Base-by-base conservation (phyloP, 306 rosid species). In the Argentina anserina region DNA sequence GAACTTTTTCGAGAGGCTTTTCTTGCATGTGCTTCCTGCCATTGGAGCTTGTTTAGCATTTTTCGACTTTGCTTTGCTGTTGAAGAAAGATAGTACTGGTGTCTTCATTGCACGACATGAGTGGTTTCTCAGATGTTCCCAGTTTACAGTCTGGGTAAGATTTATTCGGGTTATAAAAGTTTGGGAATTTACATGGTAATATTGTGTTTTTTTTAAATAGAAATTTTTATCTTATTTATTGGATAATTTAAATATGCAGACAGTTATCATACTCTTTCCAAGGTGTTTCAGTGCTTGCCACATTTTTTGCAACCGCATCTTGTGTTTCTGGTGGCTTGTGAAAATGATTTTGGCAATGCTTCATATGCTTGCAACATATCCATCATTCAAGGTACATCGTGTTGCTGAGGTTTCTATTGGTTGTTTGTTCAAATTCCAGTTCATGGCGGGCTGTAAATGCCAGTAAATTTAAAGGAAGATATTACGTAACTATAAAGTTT, bases 271-370 rank as follows among this genome's bases (percentile, higher is more conserved):
- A 80, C 72, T 87, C 75, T 86, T 85, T 81, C 81, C 92, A 73
- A 85, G 52, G 61, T 81, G 82, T 78, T 77, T 77, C 81, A 70
- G 82, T 52, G 77, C 65, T 67, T 84, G 77, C 64, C 55, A 71
- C 79, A 40, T 86, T 67, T 66, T 86, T 79, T 69, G 81, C 81
- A 84, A 79, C 75, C 56, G 41, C 55, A 71, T 83, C 67, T 47
- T 89, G 64, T 86, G 94, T 78, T 84, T 85, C 76, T 94, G 96
- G 97, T 94, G 98, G 98, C 85, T 91, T 69, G 61, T 83, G 46
- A 91, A 88, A 79, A 73, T 92, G 47, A 29, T 88, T 39, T 73
- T 86, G 71, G 86, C 81, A 40, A 67, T 78, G 68, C 67, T 87
- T 67, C 82, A 83, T 86, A 70, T 89, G 77, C 63, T 81, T 47